phyloP scores from a whole-genome alignment of 371 early-diverging fungal genomes.

The Dinochytrium kinnereticum region DNA sequence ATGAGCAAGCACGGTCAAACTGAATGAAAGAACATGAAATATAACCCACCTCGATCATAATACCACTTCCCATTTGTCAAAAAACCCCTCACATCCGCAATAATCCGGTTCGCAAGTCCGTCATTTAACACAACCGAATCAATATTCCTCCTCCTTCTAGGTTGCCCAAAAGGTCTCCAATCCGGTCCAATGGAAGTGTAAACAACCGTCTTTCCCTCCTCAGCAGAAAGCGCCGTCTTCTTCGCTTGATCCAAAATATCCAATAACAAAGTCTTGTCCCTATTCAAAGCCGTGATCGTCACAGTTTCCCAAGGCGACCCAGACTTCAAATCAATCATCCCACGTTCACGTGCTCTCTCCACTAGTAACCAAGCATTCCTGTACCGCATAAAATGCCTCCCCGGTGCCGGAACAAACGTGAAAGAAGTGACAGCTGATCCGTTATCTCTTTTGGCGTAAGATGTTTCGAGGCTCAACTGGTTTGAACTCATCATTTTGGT shows the following conservation, averaged over 20 bases:
- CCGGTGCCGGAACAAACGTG: slow-evolving; percentile 90
- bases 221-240: slow-evolving; percentile 77
- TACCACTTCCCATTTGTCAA: slow-evolving; percentile 93
- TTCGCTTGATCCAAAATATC: slow-evolving; percentile 84
- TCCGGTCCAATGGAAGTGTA: slow-evolving; percentile 95
- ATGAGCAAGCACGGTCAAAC: not conserved
- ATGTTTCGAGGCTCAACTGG: slow-evolving; percentile 2
- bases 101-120: slow-evolving; percentile 76
- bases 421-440: slow-evolving; percentile 86
- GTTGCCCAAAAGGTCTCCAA: slow-evolving; percentile 97
- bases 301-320: slow-evolving; percentile 95
- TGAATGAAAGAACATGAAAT: not conserved
- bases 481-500: slow-evolving; percentile 23
- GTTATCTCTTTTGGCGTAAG: slow-evolving; percentile 80
- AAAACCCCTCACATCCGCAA: slow-evolving; percentile 86
- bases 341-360: slow-evolving; percentile 73
- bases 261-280: slow-evolving; percentile 78
- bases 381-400: slow-evolving; percentile 87
- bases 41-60: slow-evolving; percentile 77
- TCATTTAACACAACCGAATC: slow-evolving; percentile 85
- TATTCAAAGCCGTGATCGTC: slow-evolving; percentile 85
- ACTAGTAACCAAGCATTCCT: slow-evolving; percentile 87
- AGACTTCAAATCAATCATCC: slow-evolving; percentile 87
- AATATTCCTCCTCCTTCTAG: slow-evolving; percentile 82
- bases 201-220: slow-evolving; percentile 93